Base-by-base conservation (phyloP, 305 asterid species). In the Vinca major region DNA sequence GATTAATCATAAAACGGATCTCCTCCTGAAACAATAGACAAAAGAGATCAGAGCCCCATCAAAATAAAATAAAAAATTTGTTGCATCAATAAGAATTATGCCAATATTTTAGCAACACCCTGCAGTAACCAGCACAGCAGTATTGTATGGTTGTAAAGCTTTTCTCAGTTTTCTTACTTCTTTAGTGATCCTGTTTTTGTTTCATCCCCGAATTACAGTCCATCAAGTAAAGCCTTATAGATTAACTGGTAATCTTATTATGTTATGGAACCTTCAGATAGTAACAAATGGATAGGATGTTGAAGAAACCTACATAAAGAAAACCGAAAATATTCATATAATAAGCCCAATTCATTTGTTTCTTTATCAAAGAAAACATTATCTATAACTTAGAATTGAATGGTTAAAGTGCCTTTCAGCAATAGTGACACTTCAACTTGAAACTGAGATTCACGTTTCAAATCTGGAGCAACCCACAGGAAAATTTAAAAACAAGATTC, bases 1-100 rank as follows among this genome's bases (percentile, higher is more conserved):
- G 96, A 71, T 87, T 90, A 81, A 90, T 87, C 98, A 92, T 86
- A 84, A 90, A 90, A 72, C 96, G 94, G 55, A 92, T 92, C 84
- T 92, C 98, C 79, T 90, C 98, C 86, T 81, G 66, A 80, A 49
- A 60, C 21, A 37, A 60, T 37, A 60, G 64, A 37, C 20, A 0
- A 60, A 37, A 4, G 45, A 39, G 37, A 61, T 61, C 48, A 39
- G 48, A 61, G 47, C 47, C 21, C 41, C 13, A 7, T n/a, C 39
- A n/a, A 11, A 37, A 16, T 11, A 26, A 26, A 26, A 26, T 13
- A 33, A 57, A 36, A 8, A 57, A 20, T 55, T 10, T 57, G 43
- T 57, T 57, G 63, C 43, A 57, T 37, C 47, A 60, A 39, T 39
- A 16, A 61, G 65, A n/a, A 61, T 37, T 16, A 37, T 41, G 13